Evolutionary conservation across 306 rosid species (phyloP), one percentile per base, ranked within the genome.

Genomic region (Lithocarpus polystachyus): DNA sequence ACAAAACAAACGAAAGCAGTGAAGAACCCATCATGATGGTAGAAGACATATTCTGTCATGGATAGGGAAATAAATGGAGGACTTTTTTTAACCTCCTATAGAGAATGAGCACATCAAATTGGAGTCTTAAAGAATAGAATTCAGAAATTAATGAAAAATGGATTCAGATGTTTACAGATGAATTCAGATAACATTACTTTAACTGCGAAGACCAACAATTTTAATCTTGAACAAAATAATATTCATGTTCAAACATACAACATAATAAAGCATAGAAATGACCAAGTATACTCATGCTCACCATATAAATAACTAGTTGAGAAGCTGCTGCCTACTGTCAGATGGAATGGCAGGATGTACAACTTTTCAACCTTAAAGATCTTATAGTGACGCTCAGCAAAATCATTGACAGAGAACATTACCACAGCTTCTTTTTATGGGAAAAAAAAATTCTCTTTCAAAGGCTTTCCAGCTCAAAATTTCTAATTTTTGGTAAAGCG

Each of bases 401-500:
- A 29, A 26, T 37, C 15, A 40, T 29, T 43, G 57, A 69, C 72
- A 71, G 10, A 48, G 55, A 22, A 18, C 48, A 75, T 75, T 43
- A 22, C 48, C 6, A 59, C 24, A 59, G 65, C 31, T 59, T 59
- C 65, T 59, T 22, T 22, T 4, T n/a, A 23, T 24, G 60, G 12
- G 33, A 45, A 40, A 51, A 45, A 40, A 51, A 20, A 20, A 57
- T 48, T 37, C 29, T n/a, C 48, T 37, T 71, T 77, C 6, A 84
- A 86, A 83, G 85, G 61, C 59, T 77, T 71, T 84, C 71, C 84
- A 67, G 26, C 65, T 79, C 75, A 77, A 83, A 87, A 85, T 28
- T 59, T 59, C 85, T 88, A 78, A 67, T 67, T 74, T 69, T 24
- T 75, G 84, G 78, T 14, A 77, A 68, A 81, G 75, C 80, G 73